phyloP scores from a whole-genome alignment of 306 rosid genomes.

The Adenanthera pavonina region DNA sequence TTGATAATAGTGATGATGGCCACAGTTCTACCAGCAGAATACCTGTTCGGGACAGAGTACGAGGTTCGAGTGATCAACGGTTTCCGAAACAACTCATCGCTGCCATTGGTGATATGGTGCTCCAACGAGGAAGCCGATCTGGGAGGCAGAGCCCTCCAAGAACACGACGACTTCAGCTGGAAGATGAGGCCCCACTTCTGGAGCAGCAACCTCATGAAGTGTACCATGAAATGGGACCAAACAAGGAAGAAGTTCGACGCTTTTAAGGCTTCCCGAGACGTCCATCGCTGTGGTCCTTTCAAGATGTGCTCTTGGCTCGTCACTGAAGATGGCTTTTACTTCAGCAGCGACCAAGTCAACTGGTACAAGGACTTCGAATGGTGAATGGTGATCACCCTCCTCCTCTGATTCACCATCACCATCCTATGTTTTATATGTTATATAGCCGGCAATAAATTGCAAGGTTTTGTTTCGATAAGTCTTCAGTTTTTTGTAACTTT shows the following conservation, averaged over 20 bases:
- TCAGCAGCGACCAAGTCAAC: conserved; percentile 75
- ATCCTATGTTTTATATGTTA: not conserved
- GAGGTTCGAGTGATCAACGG: conserved; percentile 76
- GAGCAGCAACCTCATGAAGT: conserved; percentile 57
- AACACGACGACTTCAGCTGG: conserved; percentile 87
- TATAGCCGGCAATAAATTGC: not conserved
- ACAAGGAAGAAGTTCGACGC: conserved; percentile 75
- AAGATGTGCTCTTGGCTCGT: conserved; percentile 77
- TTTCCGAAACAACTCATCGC: conserved; percentile 71
- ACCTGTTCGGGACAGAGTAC: conserved; percentile 47
- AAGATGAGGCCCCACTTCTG: conserved; percentile 53
- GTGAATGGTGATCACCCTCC: conserved; percentile 60
- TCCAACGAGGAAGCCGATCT: conserved; percentile 62
- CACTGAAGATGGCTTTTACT: conserved; percentile 74
- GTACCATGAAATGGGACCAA: conserved; percentile 83
- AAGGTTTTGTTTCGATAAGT: not conserved
- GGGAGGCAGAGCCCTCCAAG: conserved; percentile 88
- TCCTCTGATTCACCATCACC: not conserved
- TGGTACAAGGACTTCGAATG: conserved; percentile 83
- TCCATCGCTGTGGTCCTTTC: conserved; percentile 53
- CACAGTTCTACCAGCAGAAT: conserved; percentile 39
- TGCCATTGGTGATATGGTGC: conserved; percentile 89
- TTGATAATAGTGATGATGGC: conserved; percentile 41
- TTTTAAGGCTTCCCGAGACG: conserved; percentile 72
- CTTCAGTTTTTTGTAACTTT: not conserved